Evolutionary conservation across 768 basidiomycete genomes (phyloP).

Genomic region (Pleurotus ostreatus): DNA sequence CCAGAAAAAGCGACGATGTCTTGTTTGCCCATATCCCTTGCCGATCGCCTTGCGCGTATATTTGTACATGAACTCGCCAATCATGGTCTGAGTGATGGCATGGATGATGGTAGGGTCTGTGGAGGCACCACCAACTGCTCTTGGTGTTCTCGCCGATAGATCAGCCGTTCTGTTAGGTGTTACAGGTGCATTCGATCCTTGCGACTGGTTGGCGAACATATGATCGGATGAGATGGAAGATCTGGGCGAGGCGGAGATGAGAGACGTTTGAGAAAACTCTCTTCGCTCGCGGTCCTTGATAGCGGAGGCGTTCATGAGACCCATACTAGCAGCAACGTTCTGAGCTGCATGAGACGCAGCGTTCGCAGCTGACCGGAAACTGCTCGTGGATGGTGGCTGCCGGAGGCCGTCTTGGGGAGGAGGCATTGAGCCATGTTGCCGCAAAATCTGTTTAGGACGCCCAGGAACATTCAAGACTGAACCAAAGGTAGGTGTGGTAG

Average conservation of each 20-base stretch:
- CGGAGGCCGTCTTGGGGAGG: slow-evolving; percentile 63
- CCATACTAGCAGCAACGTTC: slow-evolving; percentile 26
- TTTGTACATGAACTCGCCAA: slow-evolving; percentile 97
- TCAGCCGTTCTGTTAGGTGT: slow-evolving; percentile 46
- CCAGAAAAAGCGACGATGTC: slow-evolving; percentile 98
- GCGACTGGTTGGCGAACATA: slow-evolving; percentile 37
- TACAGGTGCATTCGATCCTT: slow-evolving; percentile 31
- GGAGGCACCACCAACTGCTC: slow-evolving; percentile 31
- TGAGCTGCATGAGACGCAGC: slow-evolving; percentile 47
- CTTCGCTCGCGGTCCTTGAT: slow-evolving; percentile 50
- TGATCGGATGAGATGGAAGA: slow-evolving; percentile 83
- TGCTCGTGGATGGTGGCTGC: slow-evolving; percentile 73
- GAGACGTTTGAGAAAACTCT: slow-evolving; percentile 65
- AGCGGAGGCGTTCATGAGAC: slow-evolving; percentile 43
- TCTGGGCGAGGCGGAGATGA: slow-evolving; percentile 72
- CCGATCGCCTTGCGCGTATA: slow-evolving; percentile 89
- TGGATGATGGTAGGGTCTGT: slow-evolving; percentile 93
- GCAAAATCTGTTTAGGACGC: slow-evolving; percentile 39
- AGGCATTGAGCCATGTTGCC: slow-evolving; percentile 73
- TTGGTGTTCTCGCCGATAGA: slow-evolving; percentile 33
- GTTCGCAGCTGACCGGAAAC: slow-evolving; percentile 74
- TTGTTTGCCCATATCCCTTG: slow-evolving; percentile 83
- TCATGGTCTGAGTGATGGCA: slow-evolving; percentile 99
- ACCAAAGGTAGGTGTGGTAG: slow-evolving; percentile 82
- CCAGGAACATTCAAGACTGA: slow-evolving; percentile 53